Conservation (phyloP, 208 protist genomes). For the Leishmania martiniquensis region DNA sequence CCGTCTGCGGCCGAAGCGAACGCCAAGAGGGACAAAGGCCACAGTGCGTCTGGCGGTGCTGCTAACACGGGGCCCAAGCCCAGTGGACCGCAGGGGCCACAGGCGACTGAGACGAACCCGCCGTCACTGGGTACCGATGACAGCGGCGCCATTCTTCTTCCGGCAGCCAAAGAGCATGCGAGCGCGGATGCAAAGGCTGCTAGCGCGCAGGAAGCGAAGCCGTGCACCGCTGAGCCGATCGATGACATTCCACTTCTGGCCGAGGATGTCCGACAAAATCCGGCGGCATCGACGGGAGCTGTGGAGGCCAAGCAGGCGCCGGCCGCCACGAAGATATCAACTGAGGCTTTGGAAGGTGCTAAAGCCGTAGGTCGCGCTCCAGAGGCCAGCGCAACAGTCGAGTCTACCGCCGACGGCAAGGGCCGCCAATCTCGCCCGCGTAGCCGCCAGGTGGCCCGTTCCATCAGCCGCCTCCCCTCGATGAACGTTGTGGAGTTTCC, state of each 20-base stretch:
- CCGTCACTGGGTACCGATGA: neutral
- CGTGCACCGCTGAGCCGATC: constrained; percentile 4
- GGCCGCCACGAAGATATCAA: neutral
- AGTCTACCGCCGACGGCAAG: neutral
- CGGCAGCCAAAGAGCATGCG: neutral
- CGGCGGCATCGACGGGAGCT: neutral
- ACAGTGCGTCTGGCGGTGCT: neutral
- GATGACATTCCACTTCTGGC: constrained; percentile 34
- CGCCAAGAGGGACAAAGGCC: neutral
- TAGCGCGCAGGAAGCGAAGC: constrained; percentile 1
- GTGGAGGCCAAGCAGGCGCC: neutral
- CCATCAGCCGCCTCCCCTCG: constrained; percentile 46
- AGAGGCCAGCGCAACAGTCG: too few species aligned
- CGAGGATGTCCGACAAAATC: constrained; percentile 24
- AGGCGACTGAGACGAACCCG: neutral
- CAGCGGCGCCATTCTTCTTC: neutral
- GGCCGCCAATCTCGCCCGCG: constrained; percentile 13
- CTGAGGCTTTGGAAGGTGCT: neutral
- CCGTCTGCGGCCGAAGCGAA: neutral
- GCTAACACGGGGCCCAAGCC: neutral
- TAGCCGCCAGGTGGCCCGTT: constrained; percentile 40
- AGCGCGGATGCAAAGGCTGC: neutral
- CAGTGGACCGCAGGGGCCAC: neutral
- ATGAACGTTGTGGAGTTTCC: constrained; percentile 71
- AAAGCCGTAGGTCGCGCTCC: neutral